Evolutionary conservation across 805 yeast species (phyloP).

Genomic region (Priceomyces castillae): DNA sequence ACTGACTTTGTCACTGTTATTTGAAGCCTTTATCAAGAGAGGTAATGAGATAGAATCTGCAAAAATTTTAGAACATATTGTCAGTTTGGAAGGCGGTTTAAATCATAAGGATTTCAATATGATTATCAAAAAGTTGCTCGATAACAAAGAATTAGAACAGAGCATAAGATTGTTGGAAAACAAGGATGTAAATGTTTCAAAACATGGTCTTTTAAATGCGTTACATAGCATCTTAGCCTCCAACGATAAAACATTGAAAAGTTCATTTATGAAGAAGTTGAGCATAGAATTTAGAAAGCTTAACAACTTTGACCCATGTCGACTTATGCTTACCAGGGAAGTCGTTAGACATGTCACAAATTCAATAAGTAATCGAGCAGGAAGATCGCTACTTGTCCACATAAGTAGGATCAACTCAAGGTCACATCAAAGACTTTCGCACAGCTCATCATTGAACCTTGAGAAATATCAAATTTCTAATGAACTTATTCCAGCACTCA

Average conservation of each 20-base stretch:
- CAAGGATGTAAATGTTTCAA: constrained; percentile 20
- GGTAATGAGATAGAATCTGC: constrained; percentile 29
- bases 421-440: neutral
- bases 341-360: constrained; percentile 17
- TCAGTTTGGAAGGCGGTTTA: constrained; percentile 27
- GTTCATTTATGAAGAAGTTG: constrained; percentile 11
- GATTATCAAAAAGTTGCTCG: constrained; percentile 25
- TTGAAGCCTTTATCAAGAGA: constrained; percentile 26
- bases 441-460: constrained; percentile 12
- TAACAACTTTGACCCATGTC: constrained; percentile 12
- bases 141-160: constrained; percentile 22
- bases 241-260: neutral
- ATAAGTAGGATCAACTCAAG: neutral
- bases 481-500: constrained; percentile 15
- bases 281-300: constrained; percentile 8
- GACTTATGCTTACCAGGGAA: constrained; percentile 15
- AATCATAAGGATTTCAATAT: constrained; percentile 23
- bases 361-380: constrained; percentile 18
- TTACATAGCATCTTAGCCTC: constrained; percentile 12
- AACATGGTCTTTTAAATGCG: constrained; percentile 23
- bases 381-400: constrained; percentile 5
- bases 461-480: constrained; percentile 19
- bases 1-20: constrained; percentile 31
- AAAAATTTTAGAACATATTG: constrained; percentile 26
- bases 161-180: constrained; percentile 21